A percentile compares a stretch with the other conserved stretches of the same genome.
These are phyloP conservation scores for Sphagnum tenellum DNA, from an alignment of 225 moss, liverwort and hornwort species.

Conservation along the genomic window DNA sequence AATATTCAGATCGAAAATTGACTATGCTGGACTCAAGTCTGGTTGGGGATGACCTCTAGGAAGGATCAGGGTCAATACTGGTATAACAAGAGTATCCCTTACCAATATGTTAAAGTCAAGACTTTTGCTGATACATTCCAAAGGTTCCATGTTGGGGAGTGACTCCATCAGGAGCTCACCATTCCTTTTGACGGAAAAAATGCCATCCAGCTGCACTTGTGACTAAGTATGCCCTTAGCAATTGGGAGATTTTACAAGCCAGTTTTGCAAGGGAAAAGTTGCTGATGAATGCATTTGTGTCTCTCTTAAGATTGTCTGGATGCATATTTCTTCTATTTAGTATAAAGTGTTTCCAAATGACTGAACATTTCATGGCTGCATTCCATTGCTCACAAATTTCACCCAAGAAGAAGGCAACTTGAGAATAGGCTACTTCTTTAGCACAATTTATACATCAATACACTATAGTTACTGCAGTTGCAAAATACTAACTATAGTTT, in stretches of 20 bases:
- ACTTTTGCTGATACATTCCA: conserved; percentile 36
- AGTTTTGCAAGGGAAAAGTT: conserved; percentile 59
- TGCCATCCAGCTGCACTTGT: conserved; percentile 74
- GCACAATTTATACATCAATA: background rate
- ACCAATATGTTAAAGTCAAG: conserved; percentile 40
- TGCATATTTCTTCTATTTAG: conserved; percentile 1
- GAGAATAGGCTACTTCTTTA: too few species aligned
- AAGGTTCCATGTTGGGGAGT: conserved; percentile 48
- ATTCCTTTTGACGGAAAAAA: conserved; percentile 44
- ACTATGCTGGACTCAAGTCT: too few species aligned
- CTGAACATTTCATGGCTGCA: too few species aligned
- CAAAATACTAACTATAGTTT: too few species aligned
- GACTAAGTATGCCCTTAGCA: conserved; percentile 47
- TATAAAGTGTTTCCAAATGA: background rate
- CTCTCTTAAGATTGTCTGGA: conserved; percentile 62
- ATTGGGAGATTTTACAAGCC: conserved; percentile 57
- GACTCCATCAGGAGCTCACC: conserved; percentile 30
- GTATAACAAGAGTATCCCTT: conserved; percentile 26
- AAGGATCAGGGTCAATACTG: conserved; percentile 88
- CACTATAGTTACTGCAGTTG: background rate
- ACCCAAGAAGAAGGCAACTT: too few species aligned
- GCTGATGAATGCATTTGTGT: conserved; percentile 57
- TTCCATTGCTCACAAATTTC: too few species aligned
- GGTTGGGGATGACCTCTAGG: conserved; percentile 46
- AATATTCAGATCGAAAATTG: too few species aligned